A percentile compares a stretch with the other conserved stretches of the same genome.
phyloP scores from a whole-genome alignment of 1,284 basidiomycete species.

The Nidula niveotomentosa region DNA sequence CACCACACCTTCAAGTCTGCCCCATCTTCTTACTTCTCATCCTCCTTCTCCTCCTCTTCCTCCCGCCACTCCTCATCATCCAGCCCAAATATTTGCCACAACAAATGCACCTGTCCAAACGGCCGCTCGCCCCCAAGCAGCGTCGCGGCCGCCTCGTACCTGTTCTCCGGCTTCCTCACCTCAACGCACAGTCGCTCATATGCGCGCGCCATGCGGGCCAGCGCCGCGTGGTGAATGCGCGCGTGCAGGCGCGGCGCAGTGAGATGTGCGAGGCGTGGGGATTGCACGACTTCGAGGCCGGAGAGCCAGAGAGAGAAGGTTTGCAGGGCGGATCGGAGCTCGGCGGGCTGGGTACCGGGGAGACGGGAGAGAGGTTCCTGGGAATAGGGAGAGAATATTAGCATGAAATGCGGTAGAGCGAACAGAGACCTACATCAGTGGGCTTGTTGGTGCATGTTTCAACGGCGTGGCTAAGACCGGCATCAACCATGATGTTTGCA shows the following conservation, averaged over 20 bases:
- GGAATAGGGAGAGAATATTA: background rate
- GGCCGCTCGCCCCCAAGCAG: conserved; percentile 81
- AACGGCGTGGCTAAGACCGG: conserved; percentile 70
- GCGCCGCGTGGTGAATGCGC: conserved; percentile 72
- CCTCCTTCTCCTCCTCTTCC: conserved; percentile 5
- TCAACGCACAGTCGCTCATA: conserved; percentile 75
- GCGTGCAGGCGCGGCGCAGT: conserved; percentile 65
- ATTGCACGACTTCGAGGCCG: conserved; percentile 71
- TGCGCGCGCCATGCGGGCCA: conserved; percentile 64
- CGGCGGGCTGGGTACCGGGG: conserved; percentile 52
- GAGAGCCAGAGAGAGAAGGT: conserved; percentile 73
- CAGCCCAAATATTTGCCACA: conserved; percentile 77
- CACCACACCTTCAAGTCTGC: too few relatives aligned
- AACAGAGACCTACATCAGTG: conserved; percentile 44
- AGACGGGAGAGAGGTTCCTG: conserved; percentile 75
- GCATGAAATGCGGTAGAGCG: conserved; percentile 1
- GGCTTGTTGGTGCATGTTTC: conserved; percentile 55
- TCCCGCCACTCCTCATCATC: conserved; percentile 32
- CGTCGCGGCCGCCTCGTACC: conserved; percentile 89
- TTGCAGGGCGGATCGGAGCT: conserved; percentile 53
- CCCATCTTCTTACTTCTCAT: too few relatives aligned
- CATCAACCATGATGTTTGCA: conserved; percentile 67
- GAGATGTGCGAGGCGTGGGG: conserved; percentile 74
- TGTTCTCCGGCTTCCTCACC: conserved; percentile 72
- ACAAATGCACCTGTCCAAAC: conserved; percentile 71